Evolutionary conservation across 1,284 basidiomycete genomes (phyloP).

Genomic region (Sporisorium graminicola): DNA sequence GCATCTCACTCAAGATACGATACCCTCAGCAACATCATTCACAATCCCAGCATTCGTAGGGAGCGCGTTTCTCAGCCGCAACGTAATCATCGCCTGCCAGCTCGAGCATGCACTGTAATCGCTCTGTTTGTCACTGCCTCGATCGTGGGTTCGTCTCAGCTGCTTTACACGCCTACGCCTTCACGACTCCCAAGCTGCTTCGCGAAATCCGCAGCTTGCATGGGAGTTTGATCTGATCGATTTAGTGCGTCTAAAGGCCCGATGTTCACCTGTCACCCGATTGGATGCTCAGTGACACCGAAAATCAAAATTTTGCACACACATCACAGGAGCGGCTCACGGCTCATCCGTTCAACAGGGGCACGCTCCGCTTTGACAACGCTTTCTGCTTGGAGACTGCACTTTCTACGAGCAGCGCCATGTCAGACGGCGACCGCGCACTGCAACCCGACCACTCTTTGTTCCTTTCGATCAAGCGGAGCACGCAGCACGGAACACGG

Average conservation of each 20-base stretch:
- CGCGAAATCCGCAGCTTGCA: background rate
- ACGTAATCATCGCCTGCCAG: too few species aligned
- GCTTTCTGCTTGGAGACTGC: background rate
- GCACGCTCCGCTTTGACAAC: background rate
- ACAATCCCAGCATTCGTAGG: background rate
- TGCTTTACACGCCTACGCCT: background rate
- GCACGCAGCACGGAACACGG: background rate
- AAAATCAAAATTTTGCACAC: constrained; percentile 15
- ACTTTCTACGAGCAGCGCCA: background rate
- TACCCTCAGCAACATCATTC: constrained; percentile 5
- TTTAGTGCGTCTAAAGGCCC: background rate
- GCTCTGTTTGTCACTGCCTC: background rate
- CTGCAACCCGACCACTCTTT: background rate
- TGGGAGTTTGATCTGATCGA: background rate
- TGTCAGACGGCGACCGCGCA: background rate
- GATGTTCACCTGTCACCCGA: background rate
- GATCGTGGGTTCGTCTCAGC: background rate
- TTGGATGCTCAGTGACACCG: background rate
- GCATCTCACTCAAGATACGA: constrained; percentile 7
- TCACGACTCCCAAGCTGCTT: background rate
- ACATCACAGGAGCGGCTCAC: background rate
- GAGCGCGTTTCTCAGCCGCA: background rate
- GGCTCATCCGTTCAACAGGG: background rate
- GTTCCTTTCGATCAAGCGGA: background rate
- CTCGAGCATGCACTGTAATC: too few species aligned